A percentile compares a stretch with the other conserved stretches of the same genome.
Conservation (phyloP, 768 basidiomycete genomes). For the Scleroderma bovista region DNA sequence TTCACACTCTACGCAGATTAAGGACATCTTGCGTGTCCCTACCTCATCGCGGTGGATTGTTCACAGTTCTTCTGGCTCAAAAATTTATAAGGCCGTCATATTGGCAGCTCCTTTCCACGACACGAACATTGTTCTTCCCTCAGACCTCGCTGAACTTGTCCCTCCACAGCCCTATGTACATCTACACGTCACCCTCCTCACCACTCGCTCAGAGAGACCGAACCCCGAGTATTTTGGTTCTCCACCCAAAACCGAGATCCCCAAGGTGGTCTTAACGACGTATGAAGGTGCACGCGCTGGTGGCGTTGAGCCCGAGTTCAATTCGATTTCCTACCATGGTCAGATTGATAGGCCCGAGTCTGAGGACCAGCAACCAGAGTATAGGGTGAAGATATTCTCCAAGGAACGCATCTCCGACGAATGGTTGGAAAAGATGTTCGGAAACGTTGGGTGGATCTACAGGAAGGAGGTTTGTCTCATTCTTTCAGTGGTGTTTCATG, state of each 20-base stretch:
- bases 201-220: conserved; percentile 62
- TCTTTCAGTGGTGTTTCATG: neutral
- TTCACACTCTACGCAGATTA: conserved; percentile 36
- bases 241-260: conserved; percentile 37
- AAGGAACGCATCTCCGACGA: conserved; percentile 56
- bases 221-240: conserved; percentile 69
- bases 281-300: conserved; percentile 52
- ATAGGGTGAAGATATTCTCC: conserved; percentile 88
- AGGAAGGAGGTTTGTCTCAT: conserved; percentile 61
- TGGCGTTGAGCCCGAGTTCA: conserved; percentile 70
- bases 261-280: conserved; percentile 70
- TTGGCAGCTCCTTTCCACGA: conserved; percentile 83
- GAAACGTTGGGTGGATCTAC: conserved; percentile 72
- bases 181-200: conserved; percentile 84
- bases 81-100: conserved; percentile 68
- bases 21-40: conserved; percentile 42
- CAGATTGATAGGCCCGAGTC: conserved; percentile 30
- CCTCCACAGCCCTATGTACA: conserved; percentile 72
- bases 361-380: conserved; percentile 35
- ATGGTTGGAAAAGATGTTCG: conserved; percentile 66
- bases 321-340: conserved; percentile 80
- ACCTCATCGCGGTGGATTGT: conserved; percentile 49
- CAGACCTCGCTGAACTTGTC: conserved; percentile 45
- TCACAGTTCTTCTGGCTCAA: conserved; percentile 39
- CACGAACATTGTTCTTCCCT: conserved; percentile 50